phyloP scores from a whole-genome alignment of 176 grass and related monocot species.

The Oryza brachyantha region DNA sequence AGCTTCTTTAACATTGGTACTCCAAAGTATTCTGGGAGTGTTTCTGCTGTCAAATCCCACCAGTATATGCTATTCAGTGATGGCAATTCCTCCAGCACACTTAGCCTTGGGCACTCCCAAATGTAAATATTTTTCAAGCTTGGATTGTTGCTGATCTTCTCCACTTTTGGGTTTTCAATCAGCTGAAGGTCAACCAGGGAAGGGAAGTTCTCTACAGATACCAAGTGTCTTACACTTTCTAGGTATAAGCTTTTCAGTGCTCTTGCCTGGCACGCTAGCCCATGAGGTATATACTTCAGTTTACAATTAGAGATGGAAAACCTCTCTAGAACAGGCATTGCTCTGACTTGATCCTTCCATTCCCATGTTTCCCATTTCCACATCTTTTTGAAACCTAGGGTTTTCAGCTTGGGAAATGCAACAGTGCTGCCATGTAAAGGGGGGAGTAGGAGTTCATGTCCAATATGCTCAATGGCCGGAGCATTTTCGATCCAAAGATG shows the following conservation, averaged over 20 bases:
- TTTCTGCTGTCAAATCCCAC: background rate
- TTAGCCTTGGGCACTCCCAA: accelerated
- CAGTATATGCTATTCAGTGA: background rate
- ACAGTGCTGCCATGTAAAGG: background rate
- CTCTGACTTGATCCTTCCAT: background rate
- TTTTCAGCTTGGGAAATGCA: background rate
- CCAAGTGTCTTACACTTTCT: background rate
- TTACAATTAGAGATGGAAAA: background rate
- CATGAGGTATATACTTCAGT: slow-evolving; percentile 1
- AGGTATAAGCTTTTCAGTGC: background rate
- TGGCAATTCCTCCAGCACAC: background rate
- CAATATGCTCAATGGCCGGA: background rate
- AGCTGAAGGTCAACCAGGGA: background rate
- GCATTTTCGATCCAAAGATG: background rate
- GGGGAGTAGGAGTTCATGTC: background rate
- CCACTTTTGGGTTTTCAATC: background rate
- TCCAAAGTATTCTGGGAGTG: slow-evolving; percentile 6
- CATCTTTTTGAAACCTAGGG: background rate
- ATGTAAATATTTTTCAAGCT: background rate
- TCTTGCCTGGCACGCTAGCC: background rate
- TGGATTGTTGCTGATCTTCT: background rate
- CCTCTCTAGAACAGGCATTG: background rate
- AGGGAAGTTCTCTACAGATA: slow-evolving; percentile 19
- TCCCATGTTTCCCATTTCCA: slow-evolving; percentile 27
- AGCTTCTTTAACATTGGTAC: background rate